Base-by-base conservation (phyloP, 345 rosid species). In the Salix purpurea region DNA sequence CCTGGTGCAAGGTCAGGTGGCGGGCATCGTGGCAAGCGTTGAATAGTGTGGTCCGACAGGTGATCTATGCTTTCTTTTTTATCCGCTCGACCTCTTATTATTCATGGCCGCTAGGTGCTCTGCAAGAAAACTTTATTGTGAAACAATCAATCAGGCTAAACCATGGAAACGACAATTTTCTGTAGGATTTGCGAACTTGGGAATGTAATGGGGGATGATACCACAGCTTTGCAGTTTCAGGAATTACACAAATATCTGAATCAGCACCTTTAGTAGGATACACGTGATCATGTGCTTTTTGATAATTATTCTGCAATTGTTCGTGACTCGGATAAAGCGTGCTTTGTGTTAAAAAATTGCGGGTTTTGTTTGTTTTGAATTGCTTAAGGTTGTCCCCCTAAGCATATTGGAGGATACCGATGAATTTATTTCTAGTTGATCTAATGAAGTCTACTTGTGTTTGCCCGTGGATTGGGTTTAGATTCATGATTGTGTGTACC, bases 1-100 rank as follows among this genome's bases (percentile, higher is more conserved):
- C 91, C 93, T 84, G 93, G 93, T 83, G 89, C 91, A 24, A 85
- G 91, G 86, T 87, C 89, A 82, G 91, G 90, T 82, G 88, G 90
- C 78, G 91, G 89, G 89, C 83, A 85, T 81, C 91, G 89, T 40
- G 91, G 91, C 40, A 87, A 83, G 77, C 91, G 88, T 78, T 90
- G 85, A 87, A 70, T 83, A 71, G 81, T 78, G 78, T 69, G 46
- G 34, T 75, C 74, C 56, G 24, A 73, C 88, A 78, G 91, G 89
- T 85, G 91, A 85, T 74, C 79, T 71, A 76, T 76, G 74, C 76
- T 73, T 70, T 60, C 69, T 70, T 65, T 64, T 71, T 76, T 70
- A 64, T 71, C 80, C 78, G 58, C 78, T 76, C 76, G 80, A 82
- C 84, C 71, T 76, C 78, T 79, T 77, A 69, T 78, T 73, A 72